These are phyloP conservation scores for Eutypella sp. DNA, from an alignment of 2,329 filamentous ascomycete genomes.

Conservation along the genomic window DNA sequence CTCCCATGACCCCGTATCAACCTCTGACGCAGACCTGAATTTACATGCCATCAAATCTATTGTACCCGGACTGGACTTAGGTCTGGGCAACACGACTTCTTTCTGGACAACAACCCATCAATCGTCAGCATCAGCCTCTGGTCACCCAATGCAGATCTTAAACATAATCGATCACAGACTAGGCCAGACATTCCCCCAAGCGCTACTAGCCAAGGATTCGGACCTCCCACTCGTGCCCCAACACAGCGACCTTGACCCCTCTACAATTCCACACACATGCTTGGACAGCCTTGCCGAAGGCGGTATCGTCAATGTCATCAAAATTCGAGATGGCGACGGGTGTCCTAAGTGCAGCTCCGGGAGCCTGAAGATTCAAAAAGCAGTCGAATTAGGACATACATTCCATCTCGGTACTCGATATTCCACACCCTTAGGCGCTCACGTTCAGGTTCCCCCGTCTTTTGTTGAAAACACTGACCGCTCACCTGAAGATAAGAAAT, in stretches of 20 bases:
- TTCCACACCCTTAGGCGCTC: constrained; percentile 66
- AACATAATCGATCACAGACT: constrained; percentile 30
- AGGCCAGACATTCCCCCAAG: constrained; percentile 11
- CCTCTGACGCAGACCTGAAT: constrained; percentile 35
- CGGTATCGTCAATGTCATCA: constrained; percentile 56
- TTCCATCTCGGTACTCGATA: constrained; percentile 92
- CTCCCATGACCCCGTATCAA: neutral
- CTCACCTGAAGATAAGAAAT: constrained; percentile 15
- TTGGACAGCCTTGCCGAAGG: constrained; percentile 18
- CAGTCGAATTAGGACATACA: constrained; percentile 90
- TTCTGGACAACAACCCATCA: constrained; percentile 45
- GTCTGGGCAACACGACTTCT: constrained; percentile 54
- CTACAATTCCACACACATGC: constrained; percentile 10
- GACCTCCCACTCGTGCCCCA: constrained; percentile 12
- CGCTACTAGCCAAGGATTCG: constrained; percentile 6
- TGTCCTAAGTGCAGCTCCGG: constrained; percentile 68
- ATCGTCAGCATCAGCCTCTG: constrained; percentile 8
- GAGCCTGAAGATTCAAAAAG: constrained; percentile 59
- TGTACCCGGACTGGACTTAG: constrained; percentile 64
- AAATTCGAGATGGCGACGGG: constrained; percentile 59
- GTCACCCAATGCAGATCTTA: constrained; percentile 16
- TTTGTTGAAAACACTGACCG: constrained; percentile 9
- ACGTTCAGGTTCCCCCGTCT: constrained; percentile 42
- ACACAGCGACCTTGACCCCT: constrained; percentile 6
- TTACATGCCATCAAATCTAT: constrained; percentile 59